Base-by-base conservation (phyloP, 192 early-diverging fungal species). In the Geranomyces variabilis region DNA sequence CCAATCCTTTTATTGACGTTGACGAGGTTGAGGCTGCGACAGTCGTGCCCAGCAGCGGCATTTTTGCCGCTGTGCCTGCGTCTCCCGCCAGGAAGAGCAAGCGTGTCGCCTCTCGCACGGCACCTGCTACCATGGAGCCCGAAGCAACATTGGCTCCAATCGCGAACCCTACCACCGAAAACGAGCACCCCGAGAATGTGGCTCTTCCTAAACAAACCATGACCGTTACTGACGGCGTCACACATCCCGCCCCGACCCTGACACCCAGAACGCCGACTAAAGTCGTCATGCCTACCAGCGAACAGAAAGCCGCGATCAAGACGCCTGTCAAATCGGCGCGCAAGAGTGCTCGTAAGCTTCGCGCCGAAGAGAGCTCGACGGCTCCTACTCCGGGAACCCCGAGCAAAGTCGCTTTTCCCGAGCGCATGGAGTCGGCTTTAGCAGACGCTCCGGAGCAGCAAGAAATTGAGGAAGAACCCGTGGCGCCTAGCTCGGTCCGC, bases 231-330 rank as follows among this genome's bases (percentile, higher is more conserved):
- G 51, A 9, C 4, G 51, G 19, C 17, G 6, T 6, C 17, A 17
- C 7, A 53, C 4, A 3, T 17, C 7, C 58, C 3, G 17, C 58
- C 58, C 5, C 22, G 29, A 7, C 31, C 31, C 21, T 33, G 15
- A 29, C 58, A 8, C 58, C 58, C 5, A 60, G 29, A 29, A 60
- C 58, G 31, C 58, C 58, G 17, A 34, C 31, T 26, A 60, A 60
- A 29, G 29, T 17, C 29, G 29, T 29, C 17, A 26, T 60, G 29
- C 36, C 36, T 3, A 60, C 24, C 28, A 19, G 58, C 28, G 12
- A 30, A 9, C 58, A 60, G 58, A 60, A 60, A 29, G 58, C 58
- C 21, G 58, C 58, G 21, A 60, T 60, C 58, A 60, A 60, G 29
- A 60, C 58, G 29, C 58, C 58, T 33, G 29, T 19, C 31, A 60